Percentiles rank a stretch among this genome's conserved stretches.
Evolutionary conservation across 805 yeast genomes (phyloP).

Genomic region (Kluyveromyces nonfermentans): DNA sequence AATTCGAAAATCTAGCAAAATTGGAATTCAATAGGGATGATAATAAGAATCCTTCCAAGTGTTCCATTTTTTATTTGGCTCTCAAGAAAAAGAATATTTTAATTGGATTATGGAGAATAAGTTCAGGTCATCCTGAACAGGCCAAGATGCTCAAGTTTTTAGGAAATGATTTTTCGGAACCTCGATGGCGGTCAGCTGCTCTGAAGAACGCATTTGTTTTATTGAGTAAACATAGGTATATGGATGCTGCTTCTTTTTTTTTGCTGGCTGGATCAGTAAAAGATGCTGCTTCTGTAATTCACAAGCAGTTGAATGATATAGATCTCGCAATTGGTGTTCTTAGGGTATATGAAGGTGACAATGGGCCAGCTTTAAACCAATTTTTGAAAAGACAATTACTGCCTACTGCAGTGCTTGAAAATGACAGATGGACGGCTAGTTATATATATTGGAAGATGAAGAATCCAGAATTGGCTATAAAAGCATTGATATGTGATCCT

Average conservation of each 20-base stretch:
- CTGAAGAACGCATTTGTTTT: conserved; percentile 86
- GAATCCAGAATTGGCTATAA: conserved; percentile 43
- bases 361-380: conserved; percentile 42
- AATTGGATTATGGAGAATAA: conserved; percentile 74
- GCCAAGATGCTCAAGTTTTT: conserved; percentile 73
- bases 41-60: conserved; percentile 59
- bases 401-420: conserved; percentile 47
- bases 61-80: conserved; percentile 71
- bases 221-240: conserved; percentile 75
- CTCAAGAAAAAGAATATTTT: conserved; percentile 67
- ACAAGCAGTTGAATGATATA: conserved; percentile 56
- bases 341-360: conserved; percentile 59
- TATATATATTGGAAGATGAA: conserved; percentile 68
- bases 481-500: conserved; percentile 55
- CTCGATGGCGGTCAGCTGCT: conserved; percentile 84
- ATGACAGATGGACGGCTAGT: conserved; percentile 74
- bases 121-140: conserved; percentile 68
- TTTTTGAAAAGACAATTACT: conserved; percentile 43
- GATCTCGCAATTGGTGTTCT: conserved; percentile 76
- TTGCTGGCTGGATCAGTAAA: conserved; percentile 63
- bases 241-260: conserved; percentile 86
- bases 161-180: conserved; percentile 61
- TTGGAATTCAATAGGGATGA: conserved; percentile 52
- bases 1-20: conserved; percentile 62
- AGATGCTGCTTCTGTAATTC: conserved; percentile 70